A percentile compares a stretch with the other conserved stretches of the same genome.
These are phyloP conservation scores for Sordariomycetes sp. DNA, from an alignment of 2,329 filamentous ascomycete species.

Conservation along the genomic window DNA sequence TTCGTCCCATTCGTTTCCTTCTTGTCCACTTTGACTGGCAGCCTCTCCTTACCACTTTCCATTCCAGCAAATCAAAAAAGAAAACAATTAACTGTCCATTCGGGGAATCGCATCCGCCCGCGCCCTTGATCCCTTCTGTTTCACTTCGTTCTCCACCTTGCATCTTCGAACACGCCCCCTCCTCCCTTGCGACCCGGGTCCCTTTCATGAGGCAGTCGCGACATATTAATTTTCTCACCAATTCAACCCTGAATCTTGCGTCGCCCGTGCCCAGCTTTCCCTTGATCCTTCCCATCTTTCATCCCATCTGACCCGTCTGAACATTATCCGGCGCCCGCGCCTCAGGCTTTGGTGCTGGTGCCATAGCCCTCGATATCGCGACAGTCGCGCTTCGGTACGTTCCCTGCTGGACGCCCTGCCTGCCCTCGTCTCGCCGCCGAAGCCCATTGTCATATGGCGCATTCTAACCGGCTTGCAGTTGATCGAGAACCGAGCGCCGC, in stretches of 20 bases:
- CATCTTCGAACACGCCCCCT: neutral
- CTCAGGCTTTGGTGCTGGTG: neutral
- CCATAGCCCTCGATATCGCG: neutral
- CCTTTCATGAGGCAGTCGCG: neutral
- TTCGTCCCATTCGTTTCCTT: neutral
- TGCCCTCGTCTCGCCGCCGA: neutral
- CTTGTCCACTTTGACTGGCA: neutral
- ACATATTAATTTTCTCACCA: neutral
- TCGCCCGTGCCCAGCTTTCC: neutral
- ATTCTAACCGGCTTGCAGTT: neutral
- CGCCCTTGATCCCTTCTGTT: neutral
- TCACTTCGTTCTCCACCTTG: constrained; percentile 1
- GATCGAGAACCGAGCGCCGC: neutral
- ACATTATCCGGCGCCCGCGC: neutral
- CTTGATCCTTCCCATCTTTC: neutral
- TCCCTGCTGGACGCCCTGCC: too few relatives aligned
- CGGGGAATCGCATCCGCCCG: neutral
- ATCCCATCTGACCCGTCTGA: neutral
- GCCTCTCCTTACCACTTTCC: neutral
- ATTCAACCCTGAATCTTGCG: neutral
- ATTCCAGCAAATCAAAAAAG: neutral
- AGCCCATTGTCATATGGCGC: too few relatives aligned
- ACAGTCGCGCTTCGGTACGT: neutral
- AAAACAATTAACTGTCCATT: neutral
- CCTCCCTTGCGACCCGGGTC: neutral